A percentile compares a stretch with the other conserved stretches of the same genome.
Evolutionary conservation across 2,329 filamentous ascomycete species (phyloP).

Genomic region (Mycocentrospora acerina): DNA sequence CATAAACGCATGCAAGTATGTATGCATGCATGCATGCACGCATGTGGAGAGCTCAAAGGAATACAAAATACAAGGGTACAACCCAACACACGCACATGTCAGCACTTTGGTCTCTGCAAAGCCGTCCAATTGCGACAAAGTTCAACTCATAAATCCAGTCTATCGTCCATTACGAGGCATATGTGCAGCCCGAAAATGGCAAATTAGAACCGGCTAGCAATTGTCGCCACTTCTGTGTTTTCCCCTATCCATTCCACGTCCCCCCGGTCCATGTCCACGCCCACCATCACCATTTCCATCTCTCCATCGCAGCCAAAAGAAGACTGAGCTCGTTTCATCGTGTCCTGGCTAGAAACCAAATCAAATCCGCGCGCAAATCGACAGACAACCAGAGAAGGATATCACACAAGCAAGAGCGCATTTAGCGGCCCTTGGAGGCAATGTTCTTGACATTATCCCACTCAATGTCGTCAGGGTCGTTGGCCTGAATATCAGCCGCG

Average conservation of each 20-base stretch:
- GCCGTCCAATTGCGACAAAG: constrained; percentile 21
- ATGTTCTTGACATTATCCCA: constrained; percentile 65
- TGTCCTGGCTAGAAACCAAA: constrained; percentile 17
- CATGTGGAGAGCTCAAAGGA: too few species aligned
- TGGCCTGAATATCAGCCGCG: constrained; percentile 77
- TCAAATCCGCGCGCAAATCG: constrained; percentile 21
- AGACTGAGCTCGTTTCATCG: constrained; percentile 19
- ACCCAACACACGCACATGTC: constrained; percentile 8
- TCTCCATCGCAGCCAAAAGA: constrained; percentile 14
- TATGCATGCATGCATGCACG: too few species aligned
- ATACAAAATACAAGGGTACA: not conserved
- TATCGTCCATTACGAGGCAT: constrained; percentile 13
- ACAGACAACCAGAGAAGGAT: constrained; percentile 6
- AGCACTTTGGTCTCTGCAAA: constrained; percentile 12
- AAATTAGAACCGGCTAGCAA: constrained; percentile 8
- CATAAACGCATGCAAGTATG: too few species aligned
- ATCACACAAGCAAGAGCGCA: constrained; percentile 2
- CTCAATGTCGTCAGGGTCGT: constrained; percentile 81
- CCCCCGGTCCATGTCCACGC: not conserved
- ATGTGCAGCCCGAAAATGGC: constrained; percentile 13
- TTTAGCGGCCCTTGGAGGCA: constrained; percentile 55
- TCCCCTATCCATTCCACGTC: constrained; percentile 1
- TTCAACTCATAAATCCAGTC: too few species aligned
- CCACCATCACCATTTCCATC: constrained; percentile 6
- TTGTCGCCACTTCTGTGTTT: constrained; percentile 5